These are phyloP conservation scores for Capsicum rhomboideum DNA, from an alignment of 257 asterid species.

Conservation along the genomic window DNA sequence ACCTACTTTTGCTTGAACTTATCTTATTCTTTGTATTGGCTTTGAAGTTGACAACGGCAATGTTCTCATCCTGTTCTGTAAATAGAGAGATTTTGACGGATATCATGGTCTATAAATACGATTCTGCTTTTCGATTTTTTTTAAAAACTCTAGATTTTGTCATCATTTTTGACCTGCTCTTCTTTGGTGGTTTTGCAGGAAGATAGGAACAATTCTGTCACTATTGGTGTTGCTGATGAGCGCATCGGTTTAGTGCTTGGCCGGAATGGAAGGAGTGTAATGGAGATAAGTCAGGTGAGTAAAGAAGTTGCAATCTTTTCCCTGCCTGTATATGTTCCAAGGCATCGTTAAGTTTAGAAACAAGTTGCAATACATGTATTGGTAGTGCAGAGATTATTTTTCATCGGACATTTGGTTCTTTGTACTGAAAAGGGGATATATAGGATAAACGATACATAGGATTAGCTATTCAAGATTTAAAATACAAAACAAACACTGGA, in stretches of 20 bases:
- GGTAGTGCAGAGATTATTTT: not conserved
- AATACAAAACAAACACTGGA: not conserved
- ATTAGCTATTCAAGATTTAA: not conserved
- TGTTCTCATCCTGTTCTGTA: not conserved
- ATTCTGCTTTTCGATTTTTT: not conserved
- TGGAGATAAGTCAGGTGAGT: constrained; percentile 79
- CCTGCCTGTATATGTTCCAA: not conserved
- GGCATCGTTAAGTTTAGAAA: not conserved
- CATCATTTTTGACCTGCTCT: not conserved
- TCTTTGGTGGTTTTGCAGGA: constrained; percentile 32
- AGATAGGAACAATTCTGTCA: constrained; percentile 67
- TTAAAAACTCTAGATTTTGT: not conserved
- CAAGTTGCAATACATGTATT: not conserved
- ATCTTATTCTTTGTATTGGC: not conserved
- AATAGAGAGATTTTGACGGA: too few species aligned
- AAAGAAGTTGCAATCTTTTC: not conserved
- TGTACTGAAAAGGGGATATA: not conserved
- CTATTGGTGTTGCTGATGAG: constrained; percentile 84
- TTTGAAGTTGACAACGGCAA: not conserved
- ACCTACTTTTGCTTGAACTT: not conserved
- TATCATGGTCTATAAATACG: not conserved
- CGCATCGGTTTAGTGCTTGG: constrained; percentile 87
- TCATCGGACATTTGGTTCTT: not conserved
- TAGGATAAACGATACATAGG: not conserved
- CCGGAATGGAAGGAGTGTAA: constrained; percentile 82